phyloP scores from a whole-genome alignment of 1,139 yeast genomes.

The Ogataea hybrid region DNA sequence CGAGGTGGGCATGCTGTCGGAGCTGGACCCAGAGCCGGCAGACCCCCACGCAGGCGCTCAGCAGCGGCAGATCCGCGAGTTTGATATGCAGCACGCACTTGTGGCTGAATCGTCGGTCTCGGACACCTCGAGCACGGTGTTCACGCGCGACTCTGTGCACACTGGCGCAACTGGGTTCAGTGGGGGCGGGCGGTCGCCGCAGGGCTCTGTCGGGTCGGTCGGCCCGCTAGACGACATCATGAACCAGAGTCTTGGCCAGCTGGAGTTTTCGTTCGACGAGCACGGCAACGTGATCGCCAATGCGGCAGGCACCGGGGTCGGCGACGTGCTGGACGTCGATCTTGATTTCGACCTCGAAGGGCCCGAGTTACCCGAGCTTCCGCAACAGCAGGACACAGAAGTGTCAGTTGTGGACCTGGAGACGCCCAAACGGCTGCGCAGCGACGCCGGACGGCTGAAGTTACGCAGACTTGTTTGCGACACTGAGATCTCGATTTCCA shows the following conservation, averaged over 20 bases:
- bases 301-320: constrained; percentile 8
- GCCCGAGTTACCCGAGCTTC: background rate
- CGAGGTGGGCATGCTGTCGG: constrained; percentile 32
- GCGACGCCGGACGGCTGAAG: constrained; percentile 1
- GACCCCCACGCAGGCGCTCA: background rate
- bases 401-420: constrained; percentile 1
- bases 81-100: constrained; percentile 11
- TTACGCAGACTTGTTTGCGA: constrained; percentile 14
- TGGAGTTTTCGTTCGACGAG: constrained; percentile 26
- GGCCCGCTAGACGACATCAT: constrained; percentile 8
- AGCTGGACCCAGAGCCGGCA: constrained; percentile 13
- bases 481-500: constrained; percentile 13
- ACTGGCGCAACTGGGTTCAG: constrained; percentile 6
- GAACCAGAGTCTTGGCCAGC: constrained; percentile 14
- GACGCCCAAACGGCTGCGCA: background rate
- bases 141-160: constrained; percentile 7
- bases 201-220: constrained; percentile 1
- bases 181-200: background rate
- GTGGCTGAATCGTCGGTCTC: constrained; percentile 10
- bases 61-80: constrained; percentile 8
- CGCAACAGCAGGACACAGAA: background rate
- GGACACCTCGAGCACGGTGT: constrained; percentile 11
- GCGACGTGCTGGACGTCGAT: constrained; percentile 9
- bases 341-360: constrained; percentile 5
- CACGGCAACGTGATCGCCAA: constrained; percentile 20